A percentile compares a stretch with the other conserved stretches of the same genome.
Conservation (phyloP, 371 early-diverging fungal genomes). For the Caulochytrium protostelioides region DNA sequence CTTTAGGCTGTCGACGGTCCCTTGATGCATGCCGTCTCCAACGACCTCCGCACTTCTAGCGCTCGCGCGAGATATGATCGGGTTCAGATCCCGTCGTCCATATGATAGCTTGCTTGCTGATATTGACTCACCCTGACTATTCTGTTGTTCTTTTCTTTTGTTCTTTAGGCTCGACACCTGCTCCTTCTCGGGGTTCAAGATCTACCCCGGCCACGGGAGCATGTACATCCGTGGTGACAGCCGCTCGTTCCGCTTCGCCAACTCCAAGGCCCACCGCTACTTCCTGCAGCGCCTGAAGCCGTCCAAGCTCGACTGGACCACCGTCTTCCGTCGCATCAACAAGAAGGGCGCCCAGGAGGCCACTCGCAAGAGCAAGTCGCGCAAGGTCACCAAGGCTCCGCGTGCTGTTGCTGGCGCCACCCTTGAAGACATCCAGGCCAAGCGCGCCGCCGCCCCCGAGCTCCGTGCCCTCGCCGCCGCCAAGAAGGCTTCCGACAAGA, state of each 20-base stretch:
- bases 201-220: conserved; percentile 94
- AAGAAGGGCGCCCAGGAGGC: conserved; percentile 94
- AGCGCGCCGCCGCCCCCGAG: conserved; percentile 86
- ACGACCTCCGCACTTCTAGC: too few relatives aligned
- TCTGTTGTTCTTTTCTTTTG: too few relatives aligned
- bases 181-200: conserved; percentile 91
- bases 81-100: too few relatives aligned
- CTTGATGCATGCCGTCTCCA: too few relatives aligned
- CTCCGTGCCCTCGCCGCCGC: conserved; percentile 63
- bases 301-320: conserved; percentile 91
- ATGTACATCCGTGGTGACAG: conserved; percentile 74
- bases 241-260: conserved; percentile 86
- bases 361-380: conserved; percentile 11
- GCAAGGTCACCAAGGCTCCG: conserved; percentile 46
- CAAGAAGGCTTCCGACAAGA: conserved; percentile 61
- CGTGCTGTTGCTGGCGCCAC: conserved; percentile 89
- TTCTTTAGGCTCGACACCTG: conserved; percentile 58
- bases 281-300: conserved; percentile 91
- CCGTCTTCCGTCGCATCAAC: conserved; percentile 89
- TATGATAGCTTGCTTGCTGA: too few relatives aligned
- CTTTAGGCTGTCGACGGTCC: too few relatives aligned
- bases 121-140: too few relatives aligned
- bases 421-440: conserved; percentile 82
- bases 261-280: conserved; percentile 82
- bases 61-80: too few relatives aligned